phyloP scores from a whole-genome alignment of 1,284 basidiomycete species.

The Somion occarium region DNA sequence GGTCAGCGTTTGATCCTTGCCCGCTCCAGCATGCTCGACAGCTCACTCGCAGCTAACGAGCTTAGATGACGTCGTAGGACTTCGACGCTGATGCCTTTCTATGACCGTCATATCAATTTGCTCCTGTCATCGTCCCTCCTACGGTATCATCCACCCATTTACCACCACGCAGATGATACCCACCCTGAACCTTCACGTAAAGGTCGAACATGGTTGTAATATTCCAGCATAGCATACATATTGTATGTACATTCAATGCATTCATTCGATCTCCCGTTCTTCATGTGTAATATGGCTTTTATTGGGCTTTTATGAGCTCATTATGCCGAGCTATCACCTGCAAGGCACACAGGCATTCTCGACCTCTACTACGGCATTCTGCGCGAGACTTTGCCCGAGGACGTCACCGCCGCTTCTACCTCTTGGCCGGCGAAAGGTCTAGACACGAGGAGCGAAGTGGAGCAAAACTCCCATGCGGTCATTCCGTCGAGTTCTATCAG shows the following conservation, averaged over 20 bases:
- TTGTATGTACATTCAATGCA: no score
- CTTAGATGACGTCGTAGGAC: no score
- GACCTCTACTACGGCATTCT: background rate
- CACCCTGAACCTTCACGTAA: background rate
- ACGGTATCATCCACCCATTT: background rate
- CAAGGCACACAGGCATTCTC: background rate
- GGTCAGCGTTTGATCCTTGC: background rate
- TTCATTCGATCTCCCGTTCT: no score
- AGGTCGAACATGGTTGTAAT: background rate
- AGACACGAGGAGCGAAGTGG: slow-evolving; percentile 2
- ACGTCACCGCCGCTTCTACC: background rate
- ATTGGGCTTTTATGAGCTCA: background rate
- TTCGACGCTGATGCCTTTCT: no score
- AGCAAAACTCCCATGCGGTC: slow-evolving; percentile 1
- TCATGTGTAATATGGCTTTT: no score
- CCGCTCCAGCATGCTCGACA: background rate
- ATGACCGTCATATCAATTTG: background rate
- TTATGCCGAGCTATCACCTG: background rate
- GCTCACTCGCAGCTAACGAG: no score
- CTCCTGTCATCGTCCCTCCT: background rate
- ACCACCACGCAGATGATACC: background rate
- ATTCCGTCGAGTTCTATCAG: background rate
- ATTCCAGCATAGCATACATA: no score
- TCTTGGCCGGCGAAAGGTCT: background rate
- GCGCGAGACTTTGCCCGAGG: background rate